These are phyloP conservation scores for Amaranthus hypochondriacus DNA, from an alignment of 148 eudicot species.

Conservation along the genomic window DNA sequence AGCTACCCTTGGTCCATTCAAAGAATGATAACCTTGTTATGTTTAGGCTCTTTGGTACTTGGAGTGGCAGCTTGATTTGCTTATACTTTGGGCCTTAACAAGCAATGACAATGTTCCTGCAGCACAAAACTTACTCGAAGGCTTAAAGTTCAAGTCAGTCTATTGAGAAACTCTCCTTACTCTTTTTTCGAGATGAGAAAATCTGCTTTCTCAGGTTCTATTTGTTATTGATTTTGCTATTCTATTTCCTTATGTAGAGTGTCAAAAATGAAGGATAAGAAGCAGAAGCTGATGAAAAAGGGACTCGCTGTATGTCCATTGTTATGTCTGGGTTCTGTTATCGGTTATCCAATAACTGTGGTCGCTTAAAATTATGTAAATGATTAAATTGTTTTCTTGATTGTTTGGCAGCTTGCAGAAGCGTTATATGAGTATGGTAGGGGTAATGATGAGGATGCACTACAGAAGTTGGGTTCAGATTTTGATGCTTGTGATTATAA, in stretches of 20 bases:
- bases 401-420: slow-evolving; percentile 64
- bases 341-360: neutral
- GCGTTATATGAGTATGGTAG: slow-evolving; percentile 65
- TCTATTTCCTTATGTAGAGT: slow-evolving; percentile 36
- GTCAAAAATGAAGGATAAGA: slow-evolving; percentile 60
- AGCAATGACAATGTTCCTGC: slow-evolving; percentile 37
- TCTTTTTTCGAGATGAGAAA: neutral
- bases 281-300: slow-evolving; percentile 51
- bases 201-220: neutral
- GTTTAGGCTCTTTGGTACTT: slow-evolving; percentile 56
- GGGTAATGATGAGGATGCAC: slow-evolving; percentile 54
- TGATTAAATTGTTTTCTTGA: slow-evolving; percentile 1
- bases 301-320: slow-evolving; percentile 58
- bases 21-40: neutral
- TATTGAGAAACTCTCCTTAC: neutral
- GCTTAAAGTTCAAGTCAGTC: slow-evolving; percentile 53
- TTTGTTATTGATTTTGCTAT: neutral
- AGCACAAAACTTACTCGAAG: slow-evolving; percentile 57
- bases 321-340: neutral
- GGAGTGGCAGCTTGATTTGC: slow-evolving; percentile 86
- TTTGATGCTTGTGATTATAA: slow-evolving; percentile 69
- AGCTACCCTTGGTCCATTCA: too few species aligned
- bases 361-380: neutral
- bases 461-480: slow-evolving; percentile 55
- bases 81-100: slow-evolving; percentile 69